Conservation (phyloP, 768 basidiomycete species). For the Leucocoprinus leucothites region DNA sequence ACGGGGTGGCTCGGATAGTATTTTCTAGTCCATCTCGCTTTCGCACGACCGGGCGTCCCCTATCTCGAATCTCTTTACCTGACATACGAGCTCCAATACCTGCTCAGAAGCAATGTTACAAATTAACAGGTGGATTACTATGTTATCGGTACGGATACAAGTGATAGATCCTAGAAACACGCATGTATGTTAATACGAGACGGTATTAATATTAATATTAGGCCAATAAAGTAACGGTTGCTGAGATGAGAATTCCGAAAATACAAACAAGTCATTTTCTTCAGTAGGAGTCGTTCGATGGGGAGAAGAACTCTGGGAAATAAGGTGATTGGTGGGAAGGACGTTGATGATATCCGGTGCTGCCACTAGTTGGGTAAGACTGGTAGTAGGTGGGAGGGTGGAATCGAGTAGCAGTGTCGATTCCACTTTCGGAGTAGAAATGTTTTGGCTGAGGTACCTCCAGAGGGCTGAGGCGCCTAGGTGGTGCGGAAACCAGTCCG, state of each 20-base stretch:
- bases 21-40: conserved; percentile 8
- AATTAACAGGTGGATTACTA: neutral
- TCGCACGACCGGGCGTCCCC: neutral
- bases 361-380: neutral
- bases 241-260: no score
- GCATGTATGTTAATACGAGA: neutral
- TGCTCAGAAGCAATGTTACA: neutral
- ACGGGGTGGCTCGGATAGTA: conserved; percentile 28
- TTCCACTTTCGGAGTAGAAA: neutral
- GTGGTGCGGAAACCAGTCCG: neutral
- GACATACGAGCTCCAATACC: neutral
- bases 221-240: no score
- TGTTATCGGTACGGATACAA: neutral
- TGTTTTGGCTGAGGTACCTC: neutral
- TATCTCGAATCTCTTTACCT: neutral
- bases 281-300: no score
- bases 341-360: neutral
- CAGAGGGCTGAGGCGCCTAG: neutral
- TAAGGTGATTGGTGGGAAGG: neutral
- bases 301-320: no score
- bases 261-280: no score
- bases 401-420: neutral
- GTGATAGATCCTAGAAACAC: neutral
- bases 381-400: neutral
- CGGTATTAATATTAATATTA: neutral